Evolutionary conservation across 139 green algal species (phyloP).

Genomic region (Chlamydomonas sp.): DNA sequence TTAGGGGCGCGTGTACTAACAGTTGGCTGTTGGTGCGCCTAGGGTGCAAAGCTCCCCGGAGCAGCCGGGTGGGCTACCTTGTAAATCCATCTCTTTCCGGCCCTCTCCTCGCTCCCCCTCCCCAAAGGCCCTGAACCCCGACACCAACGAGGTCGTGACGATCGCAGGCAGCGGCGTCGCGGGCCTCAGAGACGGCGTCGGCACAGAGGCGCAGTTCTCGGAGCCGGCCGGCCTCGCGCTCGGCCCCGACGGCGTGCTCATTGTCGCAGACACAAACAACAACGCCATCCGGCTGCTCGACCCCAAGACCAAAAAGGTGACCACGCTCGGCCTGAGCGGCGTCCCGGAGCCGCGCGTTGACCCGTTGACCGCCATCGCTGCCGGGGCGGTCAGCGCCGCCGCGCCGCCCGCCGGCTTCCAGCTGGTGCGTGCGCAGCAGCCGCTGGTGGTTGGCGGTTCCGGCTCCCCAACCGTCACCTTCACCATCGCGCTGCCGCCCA

Average conservation of each 20-base stretch:
- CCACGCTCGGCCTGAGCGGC: slow-evolving; percentile 63
- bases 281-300: slow-evolving; percentile 62
- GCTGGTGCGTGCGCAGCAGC: slow-evolving; percentile 40
- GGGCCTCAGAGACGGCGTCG: slow-evolving; percentile 68
- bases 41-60: no score
- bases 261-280: slow-evolving; percentile 88
- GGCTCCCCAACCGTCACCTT: slow-evolving; percentile 37
- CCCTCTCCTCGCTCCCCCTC: no score
- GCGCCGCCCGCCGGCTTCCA: slow-evolving; percentile 32
- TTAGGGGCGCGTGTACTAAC: no score
- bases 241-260: slow-evolving; percentile 49
- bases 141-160: slow-evolving; percentile 54
- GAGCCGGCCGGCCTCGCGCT: slow-evolving; percentile 75
- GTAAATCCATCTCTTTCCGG: no score
- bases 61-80: no score
- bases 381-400: neutral
- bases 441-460: slow-evolving; percentile 3
- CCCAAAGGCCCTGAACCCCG: slow-evolving; percentile 55
- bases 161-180: slow-evolving; percentile 65
- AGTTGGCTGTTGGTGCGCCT: no score
- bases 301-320: slow-evolving; percentile 41
- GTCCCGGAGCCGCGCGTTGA: slow-evolving; percentile 62
- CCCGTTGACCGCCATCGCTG: slow-evolving; percentile 24
- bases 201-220: slow-evolving; percentile 65
- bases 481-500: slow-evolving; percentile 53